phyloP scores from a whole-genome alignment of 345 rosid genomes.

The Cardamine chenopodiifolia region DNA sequence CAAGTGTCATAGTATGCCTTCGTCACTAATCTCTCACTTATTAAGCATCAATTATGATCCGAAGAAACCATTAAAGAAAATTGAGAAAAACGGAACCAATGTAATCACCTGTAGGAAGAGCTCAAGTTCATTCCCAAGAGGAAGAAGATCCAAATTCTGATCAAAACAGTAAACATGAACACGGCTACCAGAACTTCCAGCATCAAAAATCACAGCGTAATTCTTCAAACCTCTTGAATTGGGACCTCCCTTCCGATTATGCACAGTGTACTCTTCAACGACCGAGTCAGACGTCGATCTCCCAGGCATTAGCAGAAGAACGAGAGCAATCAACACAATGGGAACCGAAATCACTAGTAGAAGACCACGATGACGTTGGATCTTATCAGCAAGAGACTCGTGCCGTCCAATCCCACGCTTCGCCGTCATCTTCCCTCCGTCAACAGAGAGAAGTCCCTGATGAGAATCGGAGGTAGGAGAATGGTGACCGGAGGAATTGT shows the following conservation, averaged over 20 bases:
- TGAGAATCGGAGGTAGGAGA: constrained; percentile 47
- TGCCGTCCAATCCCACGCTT: constrained; percentile 55
- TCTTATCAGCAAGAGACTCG: constrained; percentile 73
- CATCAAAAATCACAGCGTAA: constrained; percentile 85
- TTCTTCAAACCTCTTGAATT: constrained; percentile 47
- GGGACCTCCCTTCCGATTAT: constrained; percentile 55
- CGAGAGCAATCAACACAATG: constrained; percentile 57
- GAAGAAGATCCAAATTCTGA: constrained; percentile 85
- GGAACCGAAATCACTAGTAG: constrained; percentile 71
- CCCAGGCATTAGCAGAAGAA: constrained; percentile 65
- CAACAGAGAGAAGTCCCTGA: constrained; percentile 42
- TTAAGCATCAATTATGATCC: not conserved
- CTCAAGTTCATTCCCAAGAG: constrained; percentile 86
- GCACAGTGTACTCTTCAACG: constrained; percentile 49
- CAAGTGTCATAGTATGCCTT: not conserved
- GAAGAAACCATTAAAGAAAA: not conserved
- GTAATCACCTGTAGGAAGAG: constrained; percentile 65
- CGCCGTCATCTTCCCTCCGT: constrained; percentile 54
- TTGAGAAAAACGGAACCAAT: not conserved
- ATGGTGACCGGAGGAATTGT: constrained; percentile 27
- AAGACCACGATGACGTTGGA: constrained; percentile 67
- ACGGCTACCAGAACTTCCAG: constrained; percentile 96
- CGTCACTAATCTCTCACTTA: not conserved
- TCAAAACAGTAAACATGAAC: constrained; percentile 95
- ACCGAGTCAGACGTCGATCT: constrained; percentile 49